A percentile compares a stretch with the other conserved stretches of the same genome.
Evolutionary conservation across 2,329 filamentous ascomycete genomes (phyloP).

Genomic region (Dactylellina haptotyla): DNA sequence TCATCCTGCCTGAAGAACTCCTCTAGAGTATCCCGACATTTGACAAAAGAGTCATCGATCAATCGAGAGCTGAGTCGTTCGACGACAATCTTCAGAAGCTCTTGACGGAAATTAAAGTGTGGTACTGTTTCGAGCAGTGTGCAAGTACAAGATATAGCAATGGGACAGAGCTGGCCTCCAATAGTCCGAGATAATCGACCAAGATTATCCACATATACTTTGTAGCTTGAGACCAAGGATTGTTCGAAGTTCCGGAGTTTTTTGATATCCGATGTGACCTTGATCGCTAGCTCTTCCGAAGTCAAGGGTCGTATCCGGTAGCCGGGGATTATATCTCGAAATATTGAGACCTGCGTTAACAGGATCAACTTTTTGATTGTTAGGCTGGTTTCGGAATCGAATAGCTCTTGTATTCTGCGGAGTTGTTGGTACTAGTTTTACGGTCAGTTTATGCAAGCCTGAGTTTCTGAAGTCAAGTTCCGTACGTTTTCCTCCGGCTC

Average conservation of each 20-base stretch:
- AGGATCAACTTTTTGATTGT: conserved; percentile 86
- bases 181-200: conserved; percentile 70
- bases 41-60: conserved; percentile 78
- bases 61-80: conserved; percentile 79
- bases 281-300: conserved; percentile 78
- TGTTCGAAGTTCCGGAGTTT: conserved; percentile 86
- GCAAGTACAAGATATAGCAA: conserved; percentile 88
- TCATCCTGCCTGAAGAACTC: conserved; percentile 86
- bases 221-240: conserved; percentile 83
- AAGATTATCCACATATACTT: conserved; percentile 81
- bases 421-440: conserved; percentile 32
- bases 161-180: conserved; percentile 57
- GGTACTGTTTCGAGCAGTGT: conserved; percentile 81
- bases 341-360: conserved; percentile 86
- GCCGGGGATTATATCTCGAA: conserved; percentile 94
- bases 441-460: not conserved
- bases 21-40: conserved; percentile 81
- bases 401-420: conserved; percentile 55
- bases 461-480: not conserved
- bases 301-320: conserved; percentile 87
- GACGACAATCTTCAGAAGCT: conserved; percentile 86
- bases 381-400: conserved; percentile 63
- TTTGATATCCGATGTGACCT: conserved; percentile 90
- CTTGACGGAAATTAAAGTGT: conserved; percentile 95
- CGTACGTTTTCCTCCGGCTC: conserved; percentile 89